Conservation (phyloP, 495 filamentous ascomycete species). For the Apodospora peruviana region DNA sequence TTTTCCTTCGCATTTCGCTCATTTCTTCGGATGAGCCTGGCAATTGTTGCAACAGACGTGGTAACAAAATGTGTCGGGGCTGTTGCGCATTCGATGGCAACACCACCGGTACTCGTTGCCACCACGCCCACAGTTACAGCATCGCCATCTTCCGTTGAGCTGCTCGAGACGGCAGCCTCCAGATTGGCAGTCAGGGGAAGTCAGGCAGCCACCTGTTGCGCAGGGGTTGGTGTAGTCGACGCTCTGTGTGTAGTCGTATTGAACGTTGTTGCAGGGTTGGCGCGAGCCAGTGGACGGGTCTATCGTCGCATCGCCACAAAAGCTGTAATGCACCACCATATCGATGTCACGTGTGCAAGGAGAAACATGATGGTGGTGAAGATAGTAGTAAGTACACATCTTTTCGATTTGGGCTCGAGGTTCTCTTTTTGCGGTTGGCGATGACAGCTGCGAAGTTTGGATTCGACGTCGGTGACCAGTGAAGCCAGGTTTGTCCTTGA, state of each 20-base stretch:
- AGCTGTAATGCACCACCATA: conserved; percentile 34
- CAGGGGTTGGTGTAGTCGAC: conserved; percentile 36
- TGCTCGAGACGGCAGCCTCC: conserved; percentile 39
- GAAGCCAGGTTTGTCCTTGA: too few species aligned
- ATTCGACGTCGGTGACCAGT: too few species aligned
- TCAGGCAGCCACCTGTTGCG: conserved; percentile 35
- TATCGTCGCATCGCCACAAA: conserved; percentile 25
- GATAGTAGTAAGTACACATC: conserved; percentile 17
- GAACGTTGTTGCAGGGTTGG: conserved; percentile 12
- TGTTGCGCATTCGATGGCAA: conserved; percentile 25
- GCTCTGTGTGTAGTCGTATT: conserved; percentile 21
- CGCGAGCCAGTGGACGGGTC: conserved; percentile 13
- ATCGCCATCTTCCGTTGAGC: conserved; percentile 36
- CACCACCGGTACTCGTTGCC: conserved; percentile 35
- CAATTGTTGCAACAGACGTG: conserved; percentile 26
- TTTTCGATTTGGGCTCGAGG: not conserved
- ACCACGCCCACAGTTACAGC: conserved; percentile 36
- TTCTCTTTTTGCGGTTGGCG: not conserved
- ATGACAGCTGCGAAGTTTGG: not conserved
- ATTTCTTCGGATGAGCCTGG: not conserved
- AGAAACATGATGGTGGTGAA: conserved; percentile 30
- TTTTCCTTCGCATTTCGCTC: too few species aligned
- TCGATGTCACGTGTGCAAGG: conserved; percentile 34
- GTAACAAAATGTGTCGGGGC: conserved; percentile 42
- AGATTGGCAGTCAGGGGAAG: conserved; percentile 34